Evolutionary conservation across 208 protist species (phyloP), one percentile per base, ranked within the genome.

Genomic region (Paratrypanosoma confusum): DNA sequence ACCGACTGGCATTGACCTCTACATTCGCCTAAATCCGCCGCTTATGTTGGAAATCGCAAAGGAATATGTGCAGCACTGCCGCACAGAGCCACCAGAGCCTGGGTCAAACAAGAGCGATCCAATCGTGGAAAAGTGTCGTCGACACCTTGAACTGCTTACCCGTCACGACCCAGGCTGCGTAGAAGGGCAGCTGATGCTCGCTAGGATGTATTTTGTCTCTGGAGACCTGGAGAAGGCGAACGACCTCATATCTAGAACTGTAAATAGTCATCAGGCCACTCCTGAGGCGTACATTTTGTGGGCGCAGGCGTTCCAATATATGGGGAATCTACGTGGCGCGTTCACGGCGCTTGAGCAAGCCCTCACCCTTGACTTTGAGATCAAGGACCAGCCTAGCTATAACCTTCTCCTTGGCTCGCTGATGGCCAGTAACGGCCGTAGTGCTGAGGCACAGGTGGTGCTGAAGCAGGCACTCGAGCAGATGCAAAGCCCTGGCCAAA

Each of bases 371-470:
- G 82, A 97, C 55, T 97, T 97, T 66, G 69, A 85, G 23, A 51
- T 97, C 16, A 83, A 92, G 42, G 83, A 96, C 48, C 71, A 81
- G 50, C 79, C 90, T 6, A 51, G 81, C 3, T 97, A 95, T 57
- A 87, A 96, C 50, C 50, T 97, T 10, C 52, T 97, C 8, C 77
- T 79, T 29, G 94, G 89, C 27, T 77, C 73, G 20, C 67, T 95
- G 27, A 60, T 84, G 40, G 50, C 57, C 27, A 71, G n/a, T n/a
- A n/a, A n/a, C n/a, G n/a, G n/a, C n/a, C n/a, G n/a, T n/a, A n/a
- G n/a, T n/a, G n/a, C n/a, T 67, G 48, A 61, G 71, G 24, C 72
- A 80, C 36, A 72, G 93, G 41, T n/a, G n/a, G n/a, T n/a, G n/a
- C 26, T 60, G 1, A 39, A 73, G 14, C 63, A 87, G 47, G 81